These are phyloP conservation scores for Phallus indusiatus DNA, from an alignment of 768 basidiomycete species.

Conservation along the genomic window DNA sequence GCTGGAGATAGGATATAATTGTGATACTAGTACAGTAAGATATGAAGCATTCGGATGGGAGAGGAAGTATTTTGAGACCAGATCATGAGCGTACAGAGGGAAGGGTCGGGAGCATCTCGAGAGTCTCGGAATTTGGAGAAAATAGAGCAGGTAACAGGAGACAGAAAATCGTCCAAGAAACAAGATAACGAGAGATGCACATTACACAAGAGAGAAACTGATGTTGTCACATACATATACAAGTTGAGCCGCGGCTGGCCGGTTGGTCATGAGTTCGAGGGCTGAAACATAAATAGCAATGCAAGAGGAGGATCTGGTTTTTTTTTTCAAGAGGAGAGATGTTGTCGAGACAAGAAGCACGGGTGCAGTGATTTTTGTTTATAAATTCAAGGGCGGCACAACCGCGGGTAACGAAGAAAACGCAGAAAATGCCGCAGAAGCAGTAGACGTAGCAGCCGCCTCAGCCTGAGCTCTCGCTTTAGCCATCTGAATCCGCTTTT, in stretches of 20 bases:
- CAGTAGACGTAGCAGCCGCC: not conserved
- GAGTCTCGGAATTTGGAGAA: not conserved
- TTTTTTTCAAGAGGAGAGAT: not conserved
- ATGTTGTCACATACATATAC: not conserved
- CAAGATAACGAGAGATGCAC: not conserved
- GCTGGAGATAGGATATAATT: too few relatives aligned
- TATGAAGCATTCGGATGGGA: too few relatives aligned
- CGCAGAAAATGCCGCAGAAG: not conserved
- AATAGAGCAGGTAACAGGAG: not conserved
- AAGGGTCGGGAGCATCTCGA: too few relatives aligned
- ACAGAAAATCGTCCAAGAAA: not conserved
- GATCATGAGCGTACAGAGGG: too few relatives aligned
- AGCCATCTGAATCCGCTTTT: constrained; percentile 15
- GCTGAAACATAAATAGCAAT: not conserved
- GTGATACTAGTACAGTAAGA: too few relatives aligned
- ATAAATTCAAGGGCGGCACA: constrained; percentile 6
- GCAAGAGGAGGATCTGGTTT: not conserved
- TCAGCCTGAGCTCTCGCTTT: not conserved
- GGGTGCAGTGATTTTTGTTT: not conserved
- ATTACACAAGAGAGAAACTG: not conserved
- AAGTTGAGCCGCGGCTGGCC: too few relatives aligned
- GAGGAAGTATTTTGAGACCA: too few relatives aligned
- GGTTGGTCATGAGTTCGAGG: not conserved
- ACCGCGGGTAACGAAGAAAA: not conserved
- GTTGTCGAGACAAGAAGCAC: not conserved